A percentile compares a stretch with the other conserved stretches of the same genome.
Conservation (phyloP, 257 asterid species). For the Gentiana straminea region DNA sequence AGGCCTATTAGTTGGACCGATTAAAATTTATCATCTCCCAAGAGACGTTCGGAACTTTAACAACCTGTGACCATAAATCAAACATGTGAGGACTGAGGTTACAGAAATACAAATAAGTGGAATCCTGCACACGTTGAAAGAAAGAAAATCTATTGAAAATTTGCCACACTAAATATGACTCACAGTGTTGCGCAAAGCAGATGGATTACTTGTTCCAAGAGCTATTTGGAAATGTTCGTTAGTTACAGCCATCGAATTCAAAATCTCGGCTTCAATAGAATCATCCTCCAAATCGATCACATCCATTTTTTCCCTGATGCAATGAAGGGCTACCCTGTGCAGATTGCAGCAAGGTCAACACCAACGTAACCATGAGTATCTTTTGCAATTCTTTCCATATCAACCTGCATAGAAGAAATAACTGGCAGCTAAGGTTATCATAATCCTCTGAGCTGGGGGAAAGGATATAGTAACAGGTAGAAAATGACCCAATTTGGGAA, state of each 20-base stretch:
- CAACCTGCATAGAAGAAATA: slow-evolving; percentile 30
- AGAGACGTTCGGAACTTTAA: slow-evolving; percentile 28
- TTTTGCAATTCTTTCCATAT: slow-evolving; percentile 39
- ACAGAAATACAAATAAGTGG: too few species aligned
- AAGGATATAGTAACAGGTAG: too few species aligned
- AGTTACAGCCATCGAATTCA: slow-evolving; percentile 51
- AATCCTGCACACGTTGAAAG: too few species aligned
- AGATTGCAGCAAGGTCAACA: slow-evolving; percentile 53
- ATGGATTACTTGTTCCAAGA: slow-evolving; percentile 51
- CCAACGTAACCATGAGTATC: slow-evolving; percentile 51
- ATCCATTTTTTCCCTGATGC: slow-evolving; percentile 56
- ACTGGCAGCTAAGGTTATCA: not conserved
- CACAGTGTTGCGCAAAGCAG: slow-evolving; percentile 50
- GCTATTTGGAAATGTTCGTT: slow-evolving; percentile 51
- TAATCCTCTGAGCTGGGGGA: too few species aligned
- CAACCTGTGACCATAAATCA: slow-evolving; percentile 14
- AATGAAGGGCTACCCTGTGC: slow-evolving; percentile 60
- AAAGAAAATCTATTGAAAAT: not conserved
- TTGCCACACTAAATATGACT: slow-evolving; percentile 12
- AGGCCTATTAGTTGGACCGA: slow-evolving; percentile 53
- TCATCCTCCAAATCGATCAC: slow-evolving; percentile 56
- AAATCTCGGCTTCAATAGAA: slow-evolving; percentile 47
- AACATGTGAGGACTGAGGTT: too few species aligned
- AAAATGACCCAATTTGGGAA: too few species aligned
- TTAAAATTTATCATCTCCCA: slow-evolving; percentile 25